Evolutionary conservation across 1,139 yeast species (phyloP), one percentile per base, ranked within the genome.

Genomic region (Saccharomyces hybrid): DNA sequence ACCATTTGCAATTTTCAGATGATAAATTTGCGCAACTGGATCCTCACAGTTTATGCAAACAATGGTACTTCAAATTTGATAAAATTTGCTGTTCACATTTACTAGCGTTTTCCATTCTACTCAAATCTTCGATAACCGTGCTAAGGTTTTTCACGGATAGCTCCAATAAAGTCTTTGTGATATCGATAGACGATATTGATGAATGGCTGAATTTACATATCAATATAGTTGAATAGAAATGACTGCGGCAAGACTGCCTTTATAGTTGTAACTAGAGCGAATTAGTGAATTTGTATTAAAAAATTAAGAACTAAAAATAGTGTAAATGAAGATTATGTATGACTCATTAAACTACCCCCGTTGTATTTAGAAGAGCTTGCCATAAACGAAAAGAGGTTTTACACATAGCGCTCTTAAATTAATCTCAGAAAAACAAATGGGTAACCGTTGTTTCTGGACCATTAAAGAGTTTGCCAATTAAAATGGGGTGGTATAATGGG

Each of bases 141-240:
- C 57, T 69, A 27, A 50, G 48, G n/a, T 61, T 64, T 52, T 69
- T 67, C 51, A 57, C 61, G 1, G 42, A 51, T 3, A 55, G 38
- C 4, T 59, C 58, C n/a, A 51, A 55, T 9, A 58, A 58, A 19
- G 69, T 69, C 0, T 57, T 65, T 2, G 41, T 67, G 14, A 57
- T 70, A 3, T 52, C 60, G 9, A 56, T 68, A 14, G 55, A 56
- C 9, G 65, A 58, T 53, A 61, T 65, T 25, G 71, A 69, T 52
- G 73, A 69, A 48, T 70, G 73, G 72, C 55, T 69, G 16, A 63
- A 60, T 41, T 52, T 70, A 29, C 73, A 69, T 53, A 64, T 68
- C 19, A 70, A 70, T 49, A 62, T 70, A 32, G 63, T 68, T 25
- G 56, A 38, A 11, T 50, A 47, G 19, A 19, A 19, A 19, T 19